Evolutionary conservation across 2,329 filamentous ascomycete genomes (phyloP).

Genomic region (Mycosphaerella sp.): DNA sequence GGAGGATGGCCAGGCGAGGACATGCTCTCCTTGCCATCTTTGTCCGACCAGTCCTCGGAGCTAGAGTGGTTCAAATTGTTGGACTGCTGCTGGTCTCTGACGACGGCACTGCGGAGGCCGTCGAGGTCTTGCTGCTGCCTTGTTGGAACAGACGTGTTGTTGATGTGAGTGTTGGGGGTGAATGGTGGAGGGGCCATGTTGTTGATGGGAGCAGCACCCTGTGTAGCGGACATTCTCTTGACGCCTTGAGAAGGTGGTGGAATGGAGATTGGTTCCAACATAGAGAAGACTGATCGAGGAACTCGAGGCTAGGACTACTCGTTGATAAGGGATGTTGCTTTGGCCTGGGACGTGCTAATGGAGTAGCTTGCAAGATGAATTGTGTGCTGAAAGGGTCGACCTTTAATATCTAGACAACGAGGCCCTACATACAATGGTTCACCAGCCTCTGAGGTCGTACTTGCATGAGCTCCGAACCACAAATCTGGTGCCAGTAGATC

Average conservation of each 20-base stretch:
- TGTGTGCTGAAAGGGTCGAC: constrained; percentile 1
- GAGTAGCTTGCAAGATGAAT: constrained; percentile 1
- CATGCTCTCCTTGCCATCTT: constrained; percentile 13
- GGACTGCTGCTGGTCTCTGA: not conserved
- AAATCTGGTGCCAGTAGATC: constrained; percentile 6
- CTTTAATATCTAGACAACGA: constrained; percentile 10
- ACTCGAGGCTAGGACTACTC: not conserved
- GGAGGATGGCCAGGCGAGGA: constrained; percentile 8
- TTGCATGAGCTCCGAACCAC: constrained; percentile 1
- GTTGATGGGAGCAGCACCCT: no score
- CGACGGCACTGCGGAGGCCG: constrained; percentile 9
- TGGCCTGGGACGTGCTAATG: not conserved
- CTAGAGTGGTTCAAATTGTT: constrained; percentile 11
- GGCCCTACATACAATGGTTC: constrained; percentile 1
- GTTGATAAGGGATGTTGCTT: constrained; percentile 1
- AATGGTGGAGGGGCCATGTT: constrained; percentile 2
- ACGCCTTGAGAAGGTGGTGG: constrained; percentile 2
- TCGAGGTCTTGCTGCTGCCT: constrained; percentile 10
- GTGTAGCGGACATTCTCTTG: no score
- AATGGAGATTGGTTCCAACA: constrained; percentile 14
- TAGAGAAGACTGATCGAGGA: not conserved
- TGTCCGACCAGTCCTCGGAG: constrained; percentile 14
- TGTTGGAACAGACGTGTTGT: constrained; percentile 6
- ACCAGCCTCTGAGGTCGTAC: constrained; percentile 5
- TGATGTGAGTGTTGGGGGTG: not conserved